Base-by-base conservation (phyloP, 2,329 filamentous ascomycete species). In the Elsinoe perseae region DNA sequence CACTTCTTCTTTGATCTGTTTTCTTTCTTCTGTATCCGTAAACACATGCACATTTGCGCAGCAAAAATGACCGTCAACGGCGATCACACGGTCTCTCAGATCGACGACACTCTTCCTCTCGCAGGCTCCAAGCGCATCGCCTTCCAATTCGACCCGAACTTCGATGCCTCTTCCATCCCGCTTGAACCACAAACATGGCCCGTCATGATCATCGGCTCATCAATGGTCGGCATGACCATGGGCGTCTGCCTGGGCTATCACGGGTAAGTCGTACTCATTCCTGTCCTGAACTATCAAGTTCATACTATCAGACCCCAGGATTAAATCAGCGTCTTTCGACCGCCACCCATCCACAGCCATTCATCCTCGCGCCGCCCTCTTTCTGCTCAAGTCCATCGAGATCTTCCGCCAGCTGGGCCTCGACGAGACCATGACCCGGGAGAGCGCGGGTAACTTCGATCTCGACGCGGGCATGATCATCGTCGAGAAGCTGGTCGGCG, bases 171-270 rank as follows among this genome's bases (percentile, higher is more conserved):
- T 2, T 2, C 5, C 21, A 54, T 54, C 9, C 50, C 50, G 2
- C 20, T 57, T 2, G 40, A 57, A n/a, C 14, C 27, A 4, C 44
- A 54, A 10, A 30, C 40, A 20, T 27, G 42, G 52, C 62, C 62
- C 12, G 59, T 64, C 32, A 50, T 64, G 21, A 63, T 64, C 25
- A 59, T 64, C 12, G 63, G 63, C 18, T 56, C 54, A 10, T 61
- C 58, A 50, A 59, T 63, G 56, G 62, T 64, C 7, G 62, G 62
- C 36, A 61, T 64, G 56, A 59, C 61, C 27, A 56, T 64, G 50
- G 59, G 58, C 20, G 42, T 60, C 3, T 56, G 63, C 12, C 60
- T 64, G 4, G 60, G 60, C n/a, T 60, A 64, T 25, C 59, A 63
- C 30, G 59, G 59, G 46, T 57, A 21, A 4, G 54, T 56, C 1